These are phyloP conservation scores for Pseudozyma tsukubaensis DNA, from an alignment of 1,284 basidiomycete genomes.

Conservation along the genomic window DNA sequence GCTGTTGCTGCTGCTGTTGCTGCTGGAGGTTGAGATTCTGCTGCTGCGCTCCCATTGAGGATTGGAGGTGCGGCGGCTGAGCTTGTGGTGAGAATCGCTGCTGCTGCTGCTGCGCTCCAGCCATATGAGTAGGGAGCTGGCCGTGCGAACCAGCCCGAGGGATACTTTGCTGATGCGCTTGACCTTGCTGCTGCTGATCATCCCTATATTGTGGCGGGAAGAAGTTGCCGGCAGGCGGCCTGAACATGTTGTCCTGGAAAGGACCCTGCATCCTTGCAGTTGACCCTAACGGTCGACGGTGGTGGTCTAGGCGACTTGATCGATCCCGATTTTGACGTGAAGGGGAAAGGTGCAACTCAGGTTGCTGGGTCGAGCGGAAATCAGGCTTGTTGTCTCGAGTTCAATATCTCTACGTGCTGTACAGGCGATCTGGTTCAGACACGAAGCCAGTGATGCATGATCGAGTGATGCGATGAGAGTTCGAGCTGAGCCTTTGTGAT, in stretches of 20 bases:
- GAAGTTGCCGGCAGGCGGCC: background rate
- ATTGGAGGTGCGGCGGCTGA: conserved; percentile 11
- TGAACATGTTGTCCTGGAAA: conserved; percentile 24
- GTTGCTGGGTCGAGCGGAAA: no score
- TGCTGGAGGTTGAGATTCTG: conserved; percentile 7
- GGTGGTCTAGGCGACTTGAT: background rate
- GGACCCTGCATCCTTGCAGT: conserved; percentile 30
- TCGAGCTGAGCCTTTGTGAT: background rate
- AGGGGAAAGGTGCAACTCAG: no score
- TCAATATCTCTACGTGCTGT: no score
- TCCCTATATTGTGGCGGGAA: conserved; percentile 8
- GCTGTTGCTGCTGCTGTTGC: conserved; percentile 6
- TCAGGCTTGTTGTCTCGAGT: no score
- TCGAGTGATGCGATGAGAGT: background rate
- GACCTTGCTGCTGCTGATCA: conserved; percentile 24
- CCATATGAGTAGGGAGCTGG: conserved; percentile 7
- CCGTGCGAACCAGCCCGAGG: conserved; percentile 5
- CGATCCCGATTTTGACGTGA: background rate
- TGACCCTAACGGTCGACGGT: background rate
- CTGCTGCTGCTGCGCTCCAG: conserved; percentile 3
- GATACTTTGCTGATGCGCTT: conserved; percentile 9
- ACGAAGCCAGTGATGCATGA: background rate
- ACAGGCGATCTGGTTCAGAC: background rate
- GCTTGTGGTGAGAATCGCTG: conserved; percentile 11
- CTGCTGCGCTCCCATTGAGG: conserved; percentile 16